A percentile compares a stretch with the other conserved stretches of the same genome.
Conservation (phyloP, 2,329 filamentous ascomycete genomes). For the Tolypocladium endophyticum region DNA sequence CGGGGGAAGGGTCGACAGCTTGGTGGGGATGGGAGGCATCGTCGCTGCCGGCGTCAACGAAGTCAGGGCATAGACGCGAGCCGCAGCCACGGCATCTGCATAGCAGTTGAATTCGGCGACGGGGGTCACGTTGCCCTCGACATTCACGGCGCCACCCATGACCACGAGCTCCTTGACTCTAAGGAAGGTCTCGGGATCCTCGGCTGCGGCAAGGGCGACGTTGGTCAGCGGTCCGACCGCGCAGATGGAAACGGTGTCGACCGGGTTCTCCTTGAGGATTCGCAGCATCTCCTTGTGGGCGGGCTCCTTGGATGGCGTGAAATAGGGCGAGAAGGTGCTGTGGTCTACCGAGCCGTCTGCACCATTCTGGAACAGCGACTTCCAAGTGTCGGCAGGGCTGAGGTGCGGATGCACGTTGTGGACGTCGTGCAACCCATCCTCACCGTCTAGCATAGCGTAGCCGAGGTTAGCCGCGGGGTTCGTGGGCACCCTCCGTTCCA, state of each 20-base stretch:
- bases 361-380: conserved; percentile 45
- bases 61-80: conserved; percentile 67
- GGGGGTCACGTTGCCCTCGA: conserved; percentile 74
- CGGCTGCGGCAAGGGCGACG: conserved; percentile 74
- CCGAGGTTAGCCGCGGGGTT: conserved; percentile 1
- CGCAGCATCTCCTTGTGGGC: conserved; percentile 86
- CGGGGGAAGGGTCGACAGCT: conserved; percentile 38
- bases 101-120: conserved; percentile 93
- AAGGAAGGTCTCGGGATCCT: conserved; percentile 83
- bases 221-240: conserved; percentile 91
- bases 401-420: conserved; percentile 66
- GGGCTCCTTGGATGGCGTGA: conserved; percentile 62
- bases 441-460: conserved; percentile 44
- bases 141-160: conserved; percentile 81
- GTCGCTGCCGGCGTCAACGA: conserved; percentile 65
- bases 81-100: conserved; percentile 71
- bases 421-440: conserved; percentile 67
- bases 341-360: conserved; percentile 23
- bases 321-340: conserved; percentile 46
- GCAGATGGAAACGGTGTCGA: conserved; percentile 79
- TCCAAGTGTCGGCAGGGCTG: conserved; percentile 64
- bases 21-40: conserved; percentile 58
- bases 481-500: background rate
- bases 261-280: conserved; percentile 69
- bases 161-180: conserved; percentile 83